Evolutionary conservation across 2,329 filamentous ascomycete genomes (phyloP).

Genomic region (Fusarium kyushuense): DNA sequence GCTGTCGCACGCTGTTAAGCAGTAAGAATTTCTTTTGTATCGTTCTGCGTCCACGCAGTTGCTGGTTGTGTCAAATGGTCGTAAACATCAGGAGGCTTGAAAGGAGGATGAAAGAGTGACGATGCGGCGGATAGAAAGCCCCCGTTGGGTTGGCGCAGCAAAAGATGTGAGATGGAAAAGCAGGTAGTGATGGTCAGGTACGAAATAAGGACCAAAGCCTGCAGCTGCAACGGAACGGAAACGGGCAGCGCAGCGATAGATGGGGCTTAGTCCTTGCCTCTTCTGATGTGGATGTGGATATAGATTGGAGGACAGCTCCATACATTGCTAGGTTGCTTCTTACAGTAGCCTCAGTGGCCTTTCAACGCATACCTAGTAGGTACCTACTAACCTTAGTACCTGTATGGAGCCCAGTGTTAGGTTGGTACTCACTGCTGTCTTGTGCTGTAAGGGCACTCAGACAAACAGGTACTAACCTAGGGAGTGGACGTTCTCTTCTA

Average conservation of each 20-base stretch:
- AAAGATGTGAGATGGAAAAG: constrained; percentile 40
- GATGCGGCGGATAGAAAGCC: constrained; percentile 39
- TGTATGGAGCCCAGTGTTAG: no score
- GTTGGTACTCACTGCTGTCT: constrained; percentile 7
- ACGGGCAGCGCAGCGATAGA: constrained; percentile 29
- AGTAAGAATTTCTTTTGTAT: constrained; percentile 32
- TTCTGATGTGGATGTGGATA: constrained; percentile 19
- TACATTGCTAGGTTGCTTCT: constrained; percentile 5
- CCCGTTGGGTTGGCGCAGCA: constrained; percentile 35
- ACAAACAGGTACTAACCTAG: not conserved
- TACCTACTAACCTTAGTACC: no score
- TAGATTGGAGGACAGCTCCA: not conserved
- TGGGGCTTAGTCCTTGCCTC: constrained; percentile 39
- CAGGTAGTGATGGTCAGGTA: constrained; percentile 37
- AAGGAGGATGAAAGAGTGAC: constrained; percentile 35
- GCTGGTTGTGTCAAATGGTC: constrained; percentile 14
- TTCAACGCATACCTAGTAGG: not conserved
- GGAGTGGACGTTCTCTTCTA: constrained; percentile 12
- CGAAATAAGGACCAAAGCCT: constrained; percentile 35
- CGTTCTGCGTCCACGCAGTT: constrained; percentile 36
- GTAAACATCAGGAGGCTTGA: constrained; percentile 22
- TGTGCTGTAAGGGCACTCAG: constrained; percentile 6
- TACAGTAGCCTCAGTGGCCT: constrained; percentile 29
- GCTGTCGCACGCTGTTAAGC: constrained; percentile 37
- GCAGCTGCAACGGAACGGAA: constrained; percentile 31